Base-by-base conservation (phyloP, 352 stramenopile genomes). In the Globisporangium megalacanthum region DNA sequence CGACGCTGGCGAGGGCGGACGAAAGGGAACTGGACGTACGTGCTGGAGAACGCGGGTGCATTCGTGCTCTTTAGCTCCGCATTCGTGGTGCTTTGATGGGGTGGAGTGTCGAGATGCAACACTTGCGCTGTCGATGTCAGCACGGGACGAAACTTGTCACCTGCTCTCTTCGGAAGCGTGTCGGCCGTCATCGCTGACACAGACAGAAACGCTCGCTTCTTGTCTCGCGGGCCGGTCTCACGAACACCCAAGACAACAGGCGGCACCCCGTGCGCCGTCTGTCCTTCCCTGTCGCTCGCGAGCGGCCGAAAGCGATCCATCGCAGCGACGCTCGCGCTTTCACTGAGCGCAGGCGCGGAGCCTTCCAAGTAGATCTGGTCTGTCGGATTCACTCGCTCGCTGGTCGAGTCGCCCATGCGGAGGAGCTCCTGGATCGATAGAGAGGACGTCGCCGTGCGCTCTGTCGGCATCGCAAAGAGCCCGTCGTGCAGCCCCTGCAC, bases 1-100 rank as follows among this genome's bases (percentile, higher is more conserved):
- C 61, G 64, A 17, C 63, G 71, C 1, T 64, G 61, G 6, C 69
- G 64, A 0, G 79, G 77, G 11, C 60, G 19, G 1, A 86, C 55
- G 19, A 78, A 59, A 0, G 78, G 79, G 48, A 89, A 89, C 46
- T 88, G 79, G 33, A 89, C 69, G 51, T 86, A 86, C 36, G 75
- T 63, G 42, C 65, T 88, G 8, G 64, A 55, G 14, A 60, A 51
- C 19, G 5, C 42, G 2, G 57, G 42, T 13, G 35, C 2, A 9
- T 29, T 29, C 25, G 8, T 7, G 44, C 15, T 4, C 22, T 15
- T 42, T 37, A 4, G 10, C 36, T 9, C 35, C 3, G 22, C 5
- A 19, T 8, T 48, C 4, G 46, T 4, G 8, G 8, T 49, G 19
- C 19, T 17, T 49, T 36, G 22, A 17, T 13, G n/a, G 2, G 9